These are phyloP conservation scores for Taxillus chinensis DNA, from an alignment of 164 flowering plant genomes.

Conservation along the genomic window DNA sequence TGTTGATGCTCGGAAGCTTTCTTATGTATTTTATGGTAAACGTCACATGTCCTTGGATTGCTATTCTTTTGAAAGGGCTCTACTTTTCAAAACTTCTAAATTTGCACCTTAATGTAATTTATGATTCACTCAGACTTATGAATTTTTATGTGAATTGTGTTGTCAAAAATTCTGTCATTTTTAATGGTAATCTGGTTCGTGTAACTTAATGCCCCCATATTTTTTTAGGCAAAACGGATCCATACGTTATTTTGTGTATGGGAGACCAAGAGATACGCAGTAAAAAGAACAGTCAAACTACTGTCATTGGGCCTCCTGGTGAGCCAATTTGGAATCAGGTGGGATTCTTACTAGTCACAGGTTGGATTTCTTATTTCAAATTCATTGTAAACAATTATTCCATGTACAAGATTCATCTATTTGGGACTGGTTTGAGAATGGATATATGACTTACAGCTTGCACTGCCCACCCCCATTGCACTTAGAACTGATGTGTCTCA, in stretches of 20 bases:
- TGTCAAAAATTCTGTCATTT: not conserved
- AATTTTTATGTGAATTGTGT: not conserved
- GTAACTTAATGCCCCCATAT: too few relatives aligned
- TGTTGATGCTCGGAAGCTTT: constrained; percentile 81
- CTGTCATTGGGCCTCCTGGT: constrained; percentile 93
- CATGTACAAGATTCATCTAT: too few relatives aligned
- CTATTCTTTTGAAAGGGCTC: not conserved
- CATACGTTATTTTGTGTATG: constrained; percentile 68
- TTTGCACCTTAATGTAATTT: too few relatives aligned
- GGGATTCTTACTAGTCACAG: constrained; percentile 6
- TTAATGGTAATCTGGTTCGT: not conserved
- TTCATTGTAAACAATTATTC: too few relatives aligned
- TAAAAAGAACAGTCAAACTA: constrained; percentile 96
- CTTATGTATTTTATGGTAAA: constrained; percentile 68
- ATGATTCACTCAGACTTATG: too few relatives aligned
- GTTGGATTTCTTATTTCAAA: too few relatives aligned
- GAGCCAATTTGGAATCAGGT: constrained; percentile 99
- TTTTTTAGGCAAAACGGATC: constrained; percentile 86
- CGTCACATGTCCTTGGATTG: not conserved
- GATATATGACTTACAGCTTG: too few relatives aligned
- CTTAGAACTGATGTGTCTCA: too few relatives aligned
- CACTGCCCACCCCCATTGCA: too few relatives aligned
- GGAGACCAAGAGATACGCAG: constrained; percentile 88
- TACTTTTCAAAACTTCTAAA: not conserved
- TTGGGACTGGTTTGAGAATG: too few relatives aligned